A percentile compares a stretch with the other conserved stretches of the same genome.
Evolutionary conservation across 1,139 yeast genomes (phyloP).

Genomic region (Protomyces arabidopsidicola): DNA sequence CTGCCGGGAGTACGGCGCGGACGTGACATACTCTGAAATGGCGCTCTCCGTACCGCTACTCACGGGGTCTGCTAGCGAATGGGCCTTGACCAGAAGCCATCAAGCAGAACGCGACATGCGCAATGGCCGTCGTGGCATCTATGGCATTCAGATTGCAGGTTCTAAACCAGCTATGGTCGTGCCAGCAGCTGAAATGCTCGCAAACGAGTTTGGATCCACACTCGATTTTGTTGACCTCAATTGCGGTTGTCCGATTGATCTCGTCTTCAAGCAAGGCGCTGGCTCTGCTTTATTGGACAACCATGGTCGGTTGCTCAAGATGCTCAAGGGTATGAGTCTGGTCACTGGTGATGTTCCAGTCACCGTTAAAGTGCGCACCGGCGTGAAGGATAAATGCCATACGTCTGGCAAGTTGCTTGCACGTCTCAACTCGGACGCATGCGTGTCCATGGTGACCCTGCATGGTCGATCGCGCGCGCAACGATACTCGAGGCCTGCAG

Average conservation of each 20-base stretch:
- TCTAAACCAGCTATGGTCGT: constrained; percentile 91
- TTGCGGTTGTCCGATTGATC: constrained; percentile 96
- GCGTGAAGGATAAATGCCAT: constrained; percentile 77
- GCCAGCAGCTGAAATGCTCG: constrained; percentile 78
- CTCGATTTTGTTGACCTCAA: constrained; percentile 75
- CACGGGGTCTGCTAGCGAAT: constrained; percentile 87
- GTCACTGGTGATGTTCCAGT: constrained; percentile 86
- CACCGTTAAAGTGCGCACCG: constrained; percentile 87
- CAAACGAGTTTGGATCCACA: constrained; percentile 38
- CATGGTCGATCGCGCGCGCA: constrained; percentile 97
- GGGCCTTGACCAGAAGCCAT: constrained; percentile 97
- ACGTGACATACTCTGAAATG: constrained; percentile 92
- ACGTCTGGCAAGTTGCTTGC: constrained; percentile 73
- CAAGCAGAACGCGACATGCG: constrained; percentile 49
- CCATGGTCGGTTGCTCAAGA: constrained; percentile 72
- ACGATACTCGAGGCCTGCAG: constrained; percentile 82
- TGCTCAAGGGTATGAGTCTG: constrained; percentile 82
- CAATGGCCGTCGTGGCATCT: constrained; percentile 38
- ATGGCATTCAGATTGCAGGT: constrained; percentile 91
- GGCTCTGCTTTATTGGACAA: constrained; percentile 92
- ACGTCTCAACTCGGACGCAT: constrained; percentile 68
- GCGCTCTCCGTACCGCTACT: constrained; percentile 79
- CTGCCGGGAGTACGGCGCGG: constrained; percentile 89
- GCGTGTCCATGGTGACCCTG: constrained; percentile 83
- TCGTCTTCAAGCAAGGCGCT: constrained; percentile 66